phyloP scores from a whole-genome alignment of 1,139 yeast genomes.

The Suhomyces maxii region DNA sequence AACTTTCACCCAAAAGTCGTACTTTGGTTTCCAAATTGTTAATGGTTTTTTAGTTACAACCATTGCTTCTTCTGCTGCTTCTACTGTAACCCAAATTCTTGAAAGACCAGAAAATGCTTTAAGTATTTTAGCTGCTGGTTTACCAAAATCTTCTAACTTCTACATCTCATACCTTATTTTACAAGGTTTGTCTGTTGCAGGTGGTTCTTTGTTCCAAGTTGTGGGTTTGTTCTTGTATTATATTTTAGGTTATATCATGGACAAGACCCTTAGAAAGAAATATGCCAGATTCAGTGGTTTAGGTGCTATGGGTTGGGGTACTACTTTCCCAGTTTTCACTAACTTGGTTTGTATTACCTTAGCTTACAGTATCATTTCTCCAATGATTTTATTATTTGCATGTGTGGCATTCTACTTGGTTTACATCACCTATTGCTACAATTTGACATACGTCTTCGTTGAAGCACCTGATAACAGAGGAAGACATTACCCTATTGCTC shows the following conservation, averaged over 20 bases:
- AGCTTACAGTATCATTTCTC: slow-evolving; percentile 81
- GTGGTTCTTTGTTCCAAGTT: slow-evolving; percentile 78
- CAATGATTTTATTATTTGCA: slow-evolving; percentile 67
- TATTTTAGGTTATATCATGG: slow-evolving; percentile 67
- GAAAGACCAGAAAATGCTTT: slow-evolving; percentile 67
- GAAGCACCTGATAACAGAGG: slow-evolving; percentile 76
- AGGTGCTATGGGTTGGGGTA: slow-evolving; percentile 79
- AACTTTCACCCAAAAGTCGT: slow-evolving; percentile 70
- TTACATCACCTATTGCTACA: slow-evolving; percentile 79
- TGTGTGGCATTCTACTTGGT: slow-evolving; percentile 66
- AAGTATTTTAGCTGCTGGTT: slow-evolving; percentile 64
- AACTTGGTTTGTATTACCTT: slow-evolving; percentile 78
- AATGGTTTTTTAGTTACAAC: slow-evolving; percentile 73
- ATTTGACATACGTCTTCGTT: slow-evolving; percentile 67
- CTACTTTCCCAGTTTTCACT: slow-evolving; percentile 81
- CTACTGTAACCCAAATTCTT: slow-evolving; percentile 68
- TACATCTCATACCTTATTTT: slow-evolving; percentile 68
- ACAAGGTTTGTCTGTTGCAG: slow-evolving; percentile 82
- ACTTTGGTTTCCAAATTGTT: slow-evolving; percentile 69
- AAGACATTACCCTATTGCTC: slow-evolving; percentile 79
- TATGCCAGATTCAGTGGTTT: slow-evolving; percentile 70
- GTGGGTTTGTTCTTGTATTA: slow-evolving; percentile 70
- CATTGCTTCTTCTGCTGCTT: slow-evolving; percentile 68
- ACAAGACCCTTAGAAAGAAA: slow-evolving; percentile 83
- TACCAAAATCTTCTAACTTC: slow-evolving; percentile 91